Percentiles rank a stretch among this genome's conserved stretches.
These are phyloP conservation scores for Triticum turgidum DNA, from an alignment of 176 grass and related monocot species.

Conservation along the genomic window DNA sequence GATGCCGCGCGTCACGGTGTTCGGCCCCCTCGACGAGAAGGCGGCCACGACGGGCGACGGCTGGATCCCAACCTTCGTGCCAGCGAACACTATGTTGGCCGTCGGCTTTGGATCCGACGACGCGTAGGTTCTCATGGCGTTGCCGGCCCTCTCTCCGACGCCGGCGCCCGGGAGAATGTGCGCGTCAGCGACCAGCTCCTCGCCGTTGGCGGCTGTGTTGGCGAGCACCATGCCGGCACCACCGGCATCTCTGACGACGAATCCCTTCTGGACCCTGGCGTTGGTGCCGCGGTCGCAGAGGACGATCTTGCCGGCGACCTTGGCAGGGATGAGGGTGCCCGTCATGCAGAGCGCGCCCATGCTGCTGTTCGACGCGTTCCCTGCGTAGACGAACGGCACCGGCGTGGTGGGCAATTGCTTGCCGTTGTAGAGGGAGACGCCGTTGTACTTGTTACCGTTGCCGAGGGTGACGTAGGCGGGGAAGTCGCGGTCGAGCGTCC, in stretches of 20 bases:
- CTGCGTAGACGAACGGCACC: constrained; percentile 73
- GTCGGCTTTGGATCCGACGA: constrained; percentile 62
- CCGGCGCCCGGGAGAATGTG: constrained; percentile 73
- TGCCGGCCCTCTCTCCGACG: constrained; percentile 68
- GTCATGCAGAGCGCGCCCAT: constrained; percentile 83
- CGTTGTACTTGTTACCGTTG: constrained; percentile 68
- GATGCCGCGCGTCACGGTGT: constrained; percentile 61
- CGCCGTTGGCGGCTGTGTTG: constrained; percentile 76
- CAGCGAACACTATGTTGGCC: constrained; percentile 65
- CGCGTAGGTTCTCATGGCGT: constrained; percentile 61
- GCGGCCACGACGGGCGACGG: constrained; percentile 91
- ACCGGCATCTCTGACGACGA: constrained; percentile 75
- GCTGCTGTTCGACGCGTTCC: constrained; percentile 76
- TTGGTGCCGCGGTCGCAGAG: constrained; percentile 90
- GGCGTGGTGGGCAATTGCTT: constrained; percentile 49
- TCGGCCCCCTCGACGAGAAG: constrained; percentile 89
- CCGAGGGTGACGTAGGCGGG: constrained; percentile 65
- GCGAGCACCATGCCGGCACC: constrained; percentile 87
- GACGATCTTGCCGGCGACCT: constrained; percentile 92
- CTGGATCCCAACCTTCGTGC: constrained; percentile 71
- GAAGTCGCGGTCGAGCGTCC: constrained; percentile 89
- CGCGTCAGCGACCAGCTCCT: constrained; percentile 88
- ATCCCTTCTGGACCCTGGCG: constrained; percentile 80
- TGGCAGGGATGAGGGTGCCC: constrained; percentile 75
- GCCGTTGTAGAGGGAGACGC: constrained; percentile 83